Evolutionary conservation across 163 green algal genomes (phyloP).

Genomic region (Smithsoniella earleae): DNA sequence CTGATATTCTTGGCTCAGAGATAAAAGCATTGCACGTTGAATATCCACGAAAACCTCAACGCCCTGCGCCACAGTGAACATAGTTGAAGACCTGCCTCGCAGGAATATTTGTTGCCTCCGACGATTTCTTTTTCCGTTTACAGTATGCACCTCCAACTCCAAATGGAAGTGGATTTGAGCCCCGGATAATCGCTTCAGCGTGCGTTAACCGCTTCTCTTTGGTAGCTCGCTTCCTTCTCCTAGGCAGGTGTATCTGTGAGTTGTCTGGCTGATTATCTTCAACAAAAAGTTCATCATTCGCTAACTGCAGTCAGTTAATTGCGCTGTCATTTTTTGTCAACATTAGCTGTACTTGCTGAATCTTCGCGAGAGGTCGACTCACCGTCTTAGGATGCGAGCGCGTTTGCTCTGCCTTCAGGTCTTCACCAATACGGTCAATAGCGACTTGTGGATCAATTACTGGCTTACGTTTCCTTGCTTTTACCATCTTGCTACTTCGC

Average conservation of each 20-base stretch:
- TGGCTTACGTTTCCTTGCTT: neutral
- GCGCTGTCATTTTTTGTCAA: no score
- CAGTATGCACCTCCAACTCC: neutral
- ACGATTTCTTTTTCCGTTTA: neutral
- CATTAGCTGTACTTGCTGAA: neutral
- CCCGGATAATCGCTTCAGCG: constrained; percentile 1
- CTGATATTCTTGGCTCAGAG: neutral
- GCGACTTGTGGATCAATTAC: neutral
- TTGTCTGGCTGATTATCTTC: constrained; percentile 25
- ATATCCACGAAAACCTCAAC: neutral
- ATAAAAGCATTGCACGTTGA: neutral
- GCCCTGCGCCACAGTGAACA: neutral
- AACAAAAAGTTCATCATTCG: constrained; percentile 7
- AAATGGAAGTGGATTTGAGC: neutral
- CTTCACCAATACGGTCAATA: constrained; percentile 9
- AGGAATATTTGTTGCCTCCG: neutral
- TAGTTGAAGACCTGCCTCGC: neutral
- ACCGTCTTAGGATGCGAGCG: neutral
- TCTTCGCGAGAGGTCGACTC: neutral
- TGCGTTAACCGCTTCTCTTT: constrained; percentile 2
- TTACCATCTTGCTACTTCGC: neutral
- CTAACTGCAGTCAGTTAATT: constrained; percentile 2
- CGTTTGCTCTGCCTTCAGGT: neutral
- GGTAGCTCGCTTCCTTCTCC: neutral
- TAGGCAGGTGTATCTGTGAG: constrained; percentile 21